Conservation (phyloP, 495 filamentous ascomycete genomes). For the Staphylotrichum longicolle region DNA sequence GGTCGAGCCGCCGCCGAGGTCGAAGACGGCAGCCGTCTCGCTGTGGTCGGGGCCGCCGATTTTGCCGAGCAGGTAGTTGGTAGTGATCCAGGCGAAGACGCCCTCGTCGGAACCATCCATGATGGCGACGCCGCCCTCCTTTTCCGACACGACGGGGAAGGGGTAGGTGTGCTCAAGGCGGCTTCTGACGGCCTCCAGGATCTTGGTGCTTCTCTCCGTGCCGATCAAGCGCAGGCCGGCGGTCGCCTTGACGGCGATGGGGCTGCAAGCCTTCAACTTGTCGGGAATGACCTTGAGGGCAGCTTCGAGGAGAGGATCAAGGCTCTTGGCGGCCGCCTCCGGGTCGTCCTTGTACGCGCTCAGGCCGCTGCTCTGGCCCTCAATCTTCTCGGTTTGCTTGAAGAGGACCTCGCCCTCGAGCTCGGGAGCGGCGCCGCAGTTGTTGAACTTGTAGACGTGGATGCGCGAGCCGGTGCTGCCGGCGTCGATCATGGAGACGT, state of each 20-base stretch:
- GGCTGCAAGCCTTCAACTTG: conserved; percentile 80
- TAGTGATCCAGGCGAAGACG: conserved; percentile 99
- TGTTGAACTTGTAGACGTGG: conserved; percentile 98
- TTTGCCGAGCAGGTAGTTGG: conserved; percentile 96
- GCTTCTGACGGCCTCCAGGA: conserved; percentile 77
- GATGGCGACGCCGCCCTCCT: conserved; percentile 82
- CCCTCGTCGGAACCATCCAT: conserved; percentile 96
- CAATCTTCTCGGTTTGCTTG: conserved; percentile 77
- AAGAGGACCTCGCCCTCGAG: conserved; percentile 82
- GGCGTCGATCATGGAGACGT: conserved; percentile 97
- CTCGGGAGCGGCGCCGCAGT: conserved; percentile 93
- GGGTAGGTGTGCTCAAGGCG: conserved; percentile 88
- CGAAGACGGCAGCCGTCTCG: conserved; percentile 90
- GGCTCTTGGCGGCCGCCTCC: conserved; percentile 80
- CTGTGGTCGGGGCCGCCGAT: conserved; percentile 89
- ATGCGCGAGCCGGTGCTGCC: conserved; percentile 97
- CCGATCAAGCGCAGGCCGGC: conserved; percentile 86
- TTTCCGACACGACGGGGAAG: conserved; percentile 84
- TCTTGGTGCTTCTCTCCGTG: conserved; percentile 73
- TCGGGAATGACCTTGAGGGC: conserved; percentile 82
- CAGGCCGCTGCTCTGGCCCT: conserved; percentile 71
- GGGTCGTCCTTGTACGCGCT: conserved; percentile 83
- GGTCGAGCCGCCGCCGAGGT: conserved; percentile 93
- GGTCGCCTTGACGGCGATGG: conserved; percentile 93
- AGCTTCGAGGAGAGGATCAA: conserved; percentile 83